phyloP scores from a whole-genome alignment of 345 rosid genomes.

The Brassica carinata region DNA sequence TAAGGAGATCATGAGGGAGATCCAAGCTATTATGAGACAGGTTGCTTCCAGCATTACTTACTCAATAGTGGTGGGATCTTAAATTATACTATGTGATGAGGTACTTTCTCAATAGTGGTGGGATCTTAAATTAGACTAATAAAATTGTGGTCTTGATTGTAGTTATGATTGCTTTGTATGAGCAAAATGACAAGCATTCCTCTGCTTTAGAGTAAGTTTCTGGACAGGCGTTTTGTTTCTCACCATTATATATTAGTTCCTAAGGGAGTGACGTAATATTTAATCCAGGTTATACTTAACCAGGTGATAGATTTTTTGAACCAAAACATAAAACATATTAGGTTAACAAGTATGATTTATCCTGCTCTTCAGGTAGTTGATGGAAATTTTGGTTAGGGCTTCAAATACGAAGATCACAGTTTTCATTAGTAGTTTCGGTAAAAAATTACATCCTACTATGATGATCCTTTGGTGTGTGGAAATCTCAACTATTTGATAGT shows the following conservation, averaged over 20 bases:
- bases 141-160: slow-evolving; percentile 11
- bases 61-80: not conserved
- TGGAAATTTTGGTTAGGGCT: not conserved
- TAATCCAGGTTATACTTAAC: not conserved
- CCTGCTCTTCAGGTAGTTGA: not conserved
- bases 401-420: not conserved
- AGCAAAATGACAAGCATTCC: slow-evolving; percentile 88
- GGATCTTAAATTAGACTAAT: not conserved
- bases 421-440: slow-evolving; percentile 1
- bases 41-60: slow-evolving; percentile 93
- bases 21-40: slow-evolving; percentile 93
- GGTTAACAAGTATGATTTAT: not conserved
- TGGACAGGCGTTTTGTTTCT: not conserved
- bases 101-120: too few species aligned
- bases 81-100: too few species aligned
- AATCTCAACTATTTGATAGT: not conserved
- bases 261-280: not conserved
- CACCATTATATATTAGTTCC: not conserved
- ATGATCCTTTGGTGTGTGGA: not conserved
- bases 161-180: slow-evolving; percentile 85
- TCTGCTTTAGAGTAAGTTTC: slow-evolving; percentile 87
- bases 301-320: not conserved
- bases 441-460: not conserved
- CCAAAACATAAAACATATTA: not conserved
- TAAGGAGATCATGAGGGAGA: slow-evolving; percentile 95